phyloP scores from a whole-genome alignment of 495 filamentous ascomycete species.

The Penicillium cosmopolitanum region DNA sequence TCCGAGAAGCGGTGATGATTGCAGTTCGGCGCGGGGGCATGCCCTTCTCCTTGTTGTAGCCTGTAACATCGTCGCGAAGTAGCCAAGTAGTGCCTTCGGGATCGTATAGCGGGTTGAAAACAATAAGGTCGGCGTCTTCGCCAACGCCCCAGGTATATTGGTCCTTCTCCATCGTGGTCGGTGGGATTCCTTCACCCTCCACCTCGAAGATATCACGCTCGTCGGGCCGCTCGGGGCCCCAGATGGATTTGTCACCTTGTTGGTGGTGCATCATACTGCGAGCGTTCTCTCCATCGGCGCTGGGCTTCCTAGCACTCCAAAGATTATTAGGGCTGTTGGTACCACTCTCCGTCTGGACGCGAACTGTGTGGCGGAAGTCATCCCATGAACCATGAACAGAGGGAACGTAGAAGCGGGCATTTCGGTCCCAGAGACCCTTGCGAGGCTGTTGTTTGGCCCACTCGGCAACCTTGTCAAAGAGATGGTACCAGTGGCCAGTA shows the following conservation, averaged over 20 bases:
- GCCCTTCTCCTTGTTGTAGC: conserved; percentile 72
- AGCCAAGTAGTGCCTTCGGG: conserved; percentile 88
- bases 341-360: conserved; percentile 84
- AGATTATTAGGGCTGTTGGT: conserved; percentile 74
- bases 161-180: conserved; percentile 73
- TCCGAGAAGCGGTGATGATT: conserved; percentile 83
- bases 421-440: conserved; percentile 93
- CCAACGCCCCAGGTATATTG: conserved; percentile 86
- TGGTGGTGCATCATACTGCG: conserved; percentile 43
- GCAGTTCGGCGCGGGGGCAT: conserved; percentile 81
- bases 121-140: conserved; percentile 92
- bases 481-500: conserved; percentile 93
- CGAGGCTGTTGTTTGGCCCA: conserved; percentile 87
- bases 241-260: conserved; percentile 72
- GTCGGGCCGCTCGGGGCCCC: conserved; percentile 79
- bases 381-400: conserved; percentile 87
- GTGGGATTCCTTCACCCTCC: conserved; percentile 71
- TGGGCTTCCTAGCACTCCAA: conserved; percentile 56
- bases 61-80: conserved; percentile 84
- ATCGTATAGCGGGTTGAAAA: conserved; percentile 92
- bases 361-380: conserved; percentile 90
- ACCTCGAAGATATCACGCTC: conserved; percentile 69
- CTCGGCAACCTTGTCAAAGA: conserved; percentile 71
- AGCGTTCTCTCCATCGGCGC: conserved; percentile 31
- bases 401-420: conserved; percentile 88